Evolutionary conservation across 805 yeast genomes (phyloP), one percentile per base, ranked within the genome.

Genomic region (Candida maesae): DNA sequence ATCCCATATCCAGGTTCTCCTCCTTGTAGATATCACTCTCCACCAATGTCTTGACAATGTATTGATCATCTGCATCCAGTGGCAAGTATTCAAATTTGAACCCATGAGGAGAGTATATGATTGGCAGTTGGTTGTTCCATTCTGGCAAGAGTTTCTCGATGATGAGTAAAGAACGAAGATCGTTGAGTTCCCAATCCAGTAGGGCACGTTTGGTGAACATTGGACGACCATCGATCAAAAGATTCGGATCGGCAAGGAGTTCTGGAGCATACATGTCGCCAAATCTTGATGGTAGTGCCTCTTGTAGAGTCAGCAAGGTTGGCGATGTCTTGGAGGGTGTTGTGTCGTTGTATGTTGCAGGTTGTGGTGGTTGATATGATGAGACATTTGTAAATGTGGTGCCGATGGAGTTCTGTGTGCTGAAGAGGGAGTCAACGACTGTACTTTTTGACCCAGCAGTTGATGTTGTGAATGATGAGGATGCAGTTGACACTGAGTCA

Each of bases 111-210:
- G 53, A 37, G 30, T 50, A 47, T 6, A 77, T 63, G 17, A 58
- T 52, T 0, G 86, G 87, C 6, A 80, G 42, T 41, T 63, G 65
- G 7, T 66, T 65, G 13, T 67, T 63, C 87, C 88, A 82, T 52
- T 74, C 79, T 5, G 78, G 77, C 37, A 61, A 64, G 28, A 74
- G 49, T 19, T 39, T 38, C 19, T 49, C 56, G 17, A 79, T 67
- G 20, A 84, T 78, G 27, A 84, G 62, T 21, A 82, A 59, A 2
- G 88, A 79, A 33, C 91, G 64, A 15, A 80, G 64, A 56, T 82
- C 90, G 58, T 84, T 84, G 37, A 80, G 55, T 35, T 74, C 79
- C 91, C 91, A 84, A 58, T 81, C 84, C 19, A 78, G 64, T 30
- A 84, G 64, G 13, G 74, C 77, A 39, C 88, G 65, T 46, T 73